Conservation (phyloP, 2,329 filamentous ascomycete species). For the Scytalidium sp. region DNA sequence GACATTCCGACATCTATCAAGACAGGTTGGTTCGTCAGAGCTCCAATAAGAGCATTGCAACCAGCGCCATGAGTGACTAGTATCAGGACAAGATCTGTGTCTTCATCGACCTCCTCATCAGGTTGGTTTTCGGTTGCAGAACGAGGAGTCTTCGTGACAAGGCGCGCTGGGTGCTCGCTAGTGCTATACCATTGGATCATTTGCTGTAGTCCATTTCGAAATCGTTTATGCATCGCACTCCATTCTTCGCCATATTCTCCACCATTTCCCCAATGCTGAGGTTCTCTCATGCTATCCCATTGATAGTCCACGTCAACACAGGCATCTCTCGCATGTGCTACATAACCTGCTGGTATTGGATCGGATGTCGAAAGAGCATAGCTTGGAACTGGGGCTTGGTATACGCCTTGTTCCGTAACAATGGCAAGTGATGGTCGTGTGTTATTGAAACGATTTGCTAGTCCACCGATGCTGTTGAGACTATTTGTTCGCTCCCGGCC, state of each 20-base stretch:
- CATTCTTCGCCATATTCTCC: slow-evolving; percentile 91
- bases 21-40: slow-evolving; percentile 86
- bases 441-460: slow-evolving; percentile 18
- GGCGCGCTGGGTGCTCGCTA: slow-evolving; percentile 49
- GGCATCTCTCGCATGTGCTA: slow-evolving; percentile 83
- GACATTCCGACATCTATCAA: slow-evolving; percentile 87
- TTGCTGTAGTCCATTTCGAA: slow-evolving; percentile 73
- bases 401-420: slow-evolving; percentile 40
- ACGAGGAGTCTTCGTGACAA: slow-evolving; percentile 44
- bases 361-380: slow-evolving; percentile 81
- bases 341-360: slow-evolving; percentile 82
- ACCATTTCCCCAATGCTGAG: slow-evolving; percentile 81
- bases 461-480: slow-evolving; percentile 26
- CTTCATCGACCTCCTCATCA: slow-evolving; percentile 49
- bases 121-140: slow-evolving; percentile 32
- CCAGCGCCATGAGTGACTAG: slow-evolving; percentile 93
- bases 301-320: slow-evolving; percentile 88
- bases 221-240: slow-evolving; percentile 91
- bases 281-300: slow-evolving; percentile 86
- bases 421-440: slow-evolving; percentile 5
- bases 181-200: slow-evolving; percentile 80
- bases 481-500: slow-evolving; percentile 29
- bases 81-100: slow-evolving; percentile 75
- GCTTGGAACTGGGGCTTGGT: slow-evolving; percentile 73
- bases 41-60: slow-evolving; percentile 91